Evolutionary conservation across 208 protist species (phyloP).

Genomic region (Wallacemonas sp.): DNA sequence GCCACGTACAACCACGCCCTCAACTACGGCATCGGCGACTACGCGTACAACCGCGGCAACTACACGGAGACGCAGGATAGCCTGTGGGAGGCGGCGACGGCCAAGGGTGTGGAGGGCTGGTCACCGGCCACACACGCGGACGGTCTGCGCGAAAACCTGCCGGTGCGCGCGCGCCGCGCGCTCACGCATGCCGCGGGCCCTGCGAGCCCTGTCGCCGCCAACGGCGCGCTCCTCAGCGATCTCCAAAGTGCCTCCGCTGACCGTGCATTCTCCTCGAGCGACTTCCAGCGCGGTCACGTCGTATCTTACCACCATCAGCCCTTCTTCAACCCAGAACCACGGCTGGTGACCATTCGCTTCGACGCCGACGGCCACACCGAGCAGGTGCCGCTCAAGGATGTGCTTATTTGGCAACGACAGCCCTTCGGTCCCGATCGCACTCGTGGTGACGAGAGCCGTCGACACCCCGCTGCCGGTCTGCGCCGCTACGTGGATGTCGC

Average conservation of each 20-base stretch:
- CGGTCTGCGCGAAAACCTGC: slow-evolving; percentile 59
- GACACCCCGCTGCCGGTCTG: slow-evolving; percentile 53
- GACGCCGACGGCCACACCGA: slow-evolving; percentile 40
- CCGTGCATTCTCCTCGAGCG: slow-evolving; percentile 17
- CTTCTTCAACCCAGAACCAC: slow-evolving; percentile 87
- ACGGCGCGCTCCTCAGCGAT: slow-evolving; percentile 3
- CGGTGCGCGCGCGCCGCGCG: slow-evolving; percentile 68
- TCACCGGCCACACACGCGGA: slow-evolving; percentile 86
- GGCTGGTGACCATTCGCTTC: slow-evolving; percentile 73
- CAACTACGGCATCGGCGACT: slow-evolving; percentile 81
- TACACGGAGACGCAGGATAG: slow-evolving; percentile 89
- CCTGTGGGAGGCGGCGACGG: slow-evolving; percentile 81
- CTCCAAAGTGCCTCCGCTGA: not conserved
- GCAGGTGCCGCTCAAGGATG: slow-evolving; percentile 63
- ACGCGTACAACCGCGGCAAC: slow-evolving; percentile 87
- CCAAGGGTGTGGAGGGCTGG: slow-evolving; percentile 74
- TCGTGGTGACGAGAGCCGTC: slow-evolving; percentile 66
- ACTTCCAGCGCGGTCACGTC: slow-evolving; percentile 70
- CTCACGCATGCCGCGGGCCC: slow-evolving; percentile 7
- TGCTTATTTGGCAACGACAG: slow-evolving; percentile 84
- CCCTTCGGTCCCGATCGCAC: slow-evolving; percentile 87
- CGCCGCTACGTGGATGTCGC: slow-evolving; percentile 83
- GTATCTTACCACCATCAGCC: slow-evolving; percentile 68
- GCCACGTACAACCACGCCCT: slow-evolving; percentile 58
- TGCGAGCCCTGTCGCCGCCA: not conserved